phyloP scores from a whole-genome alignment of 108 stramenopile species.

The Stephanodiscus triporus region DNA sequence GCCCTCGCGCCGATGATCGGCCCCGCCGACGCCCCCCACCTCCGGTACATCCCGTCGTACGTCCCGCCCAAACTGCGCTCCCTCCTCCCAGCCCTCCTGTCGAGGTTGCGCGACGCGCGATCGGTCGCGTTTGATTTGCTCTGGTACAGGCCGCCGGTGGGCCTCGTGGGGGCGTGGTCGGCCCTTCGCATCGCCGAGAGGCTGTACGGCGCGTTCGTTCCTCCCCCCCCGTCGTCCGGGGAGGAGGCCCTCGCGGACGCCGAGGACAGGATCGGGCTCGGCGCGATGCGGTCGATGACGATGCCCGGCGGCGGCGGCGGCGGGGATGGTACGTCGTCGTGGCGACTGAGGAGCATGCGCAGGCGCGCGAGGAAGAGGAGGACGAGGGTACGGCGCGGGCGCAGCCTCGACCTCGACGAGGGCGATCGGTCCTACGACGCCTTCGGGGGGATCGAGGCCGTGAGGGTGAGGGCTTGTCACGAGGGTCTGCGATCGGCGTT shows the following conservation, averaged over 20 bases:
- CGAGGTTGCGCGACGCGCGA: conserved; percentile 12
- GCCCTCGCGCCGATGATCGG: conserved; percentile 27
- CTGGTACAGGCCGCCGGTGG: conserved; percentile 79
- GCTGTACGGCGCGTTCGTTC: conserved; percentile 39
- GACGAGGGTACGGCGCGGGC: conserved; percentile 41
- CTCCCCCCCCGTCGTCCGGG: conserved; percentile 33
- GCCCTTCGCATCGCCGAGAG: conserved; percentile 36
- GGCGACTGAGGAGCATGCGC: no score
- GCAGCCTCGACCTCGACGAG: conserved; percentile 65
- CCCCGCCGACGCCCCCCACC: conserved; percentile 42
- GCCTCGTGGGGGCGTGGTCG: conserved; percentile 56
- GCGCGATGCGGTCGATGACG: not conserved
- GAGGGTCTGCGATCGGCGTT: conserved; percentile 35
- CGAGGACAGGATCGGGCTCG: conserved; percentile 18
- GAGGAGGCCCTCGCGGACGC: conserved; percentile 54
- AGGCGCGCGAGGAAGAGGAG: conserved; percentile 29
- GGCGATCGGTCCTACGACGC: conserved; percentile 61
- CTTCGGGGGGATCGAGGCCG: conserved; percentile 67
- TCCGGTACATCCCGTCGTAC: conserved; percentile 48
- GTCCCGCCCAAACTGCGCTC: conserved; percentile 23
- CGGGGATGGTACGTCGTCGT: no score
- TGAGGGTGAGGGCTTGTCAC: conserved; percentile 55
- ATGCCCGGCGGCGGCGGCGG: not conserved
- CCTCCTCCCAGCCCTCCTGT: conserved; percentile 12
- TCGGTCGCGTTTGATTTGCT: conserved; percentile 12